These are phyloP conservation scores for Sporothrix mexicana DNA, from an alignment of 2,329 filamentous ascomycete genomes.

Conservation along the genomic window DNA sequence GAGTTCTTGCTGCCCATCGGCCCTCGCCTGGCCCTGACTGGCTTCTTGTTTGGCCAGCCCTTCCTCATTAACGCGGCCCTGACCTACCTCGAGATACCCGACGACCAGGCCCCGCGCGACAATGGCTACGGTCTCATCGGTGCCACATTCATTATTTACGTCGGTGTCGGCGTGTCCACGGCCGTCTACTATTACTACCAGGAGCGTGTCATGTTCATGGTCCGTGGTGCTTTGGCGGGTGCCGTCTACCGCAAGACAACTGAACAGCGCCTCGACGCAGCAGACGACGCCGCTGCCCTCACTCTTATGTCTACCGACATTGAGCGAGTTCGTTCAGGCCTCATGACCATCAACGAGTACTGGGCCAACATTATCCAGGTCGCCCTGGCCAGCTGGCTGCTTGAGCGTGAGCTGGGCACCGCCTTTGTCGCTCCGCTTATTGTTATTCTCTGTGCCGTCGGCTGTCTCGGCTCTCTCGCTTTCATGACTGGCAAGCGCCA, in stretches of 20 bases:
- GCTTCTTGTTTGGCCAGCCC: constrained; percentile 46
- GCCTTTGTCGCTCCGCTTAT: constrained; percentile 37
- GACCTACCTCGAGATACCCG: constrained; percentile 40
- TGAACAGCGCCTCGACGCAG: constrained; percentile 34
- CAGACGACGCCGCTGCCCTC: constrained; percentile 39
- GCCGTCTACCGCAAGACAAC: constrained; percentile 46
- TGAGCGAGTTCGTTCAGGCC: constrained; percentile 40
- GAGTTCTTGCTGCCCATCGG: constrained; percentile 41
- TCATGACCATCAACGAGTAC: constrained; percentile 42
- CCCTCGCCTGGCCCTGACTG: constrained; percentile 41
- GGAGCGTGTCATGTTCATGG: constrained; percentile 43
- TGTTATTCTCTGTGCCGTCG: constrained; percentile 28
- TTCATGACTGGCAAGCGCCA: constrained; percentile 33
- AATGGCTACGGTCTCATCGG: constrained; percentile 52
- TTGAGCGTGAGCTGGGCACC: constrained; percentile 36
- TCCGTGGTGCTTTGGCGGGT: constrained; percentile 43
- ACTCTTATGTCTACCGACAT: constrained; percentile 47
- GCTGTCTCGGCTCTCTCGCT: not conserved
- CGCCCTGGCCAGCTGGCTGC: constrained; percentile 37
- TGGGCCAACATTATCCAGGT: constrained; percentile 39
- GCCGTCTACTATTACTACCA: constrained; percentile 51
- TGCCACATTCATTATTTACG: constrained; percentile 49
- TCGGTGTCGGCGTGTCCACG: constrained; percentile 49
- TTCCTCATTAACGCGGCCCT: constrained; percentile 46
- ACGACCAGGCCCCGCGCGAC: constrained; percentile 36